Evolutionary conservation across 352 stramenopile species (phyloP).

Genomic region (Pythium volutum): DNA sequence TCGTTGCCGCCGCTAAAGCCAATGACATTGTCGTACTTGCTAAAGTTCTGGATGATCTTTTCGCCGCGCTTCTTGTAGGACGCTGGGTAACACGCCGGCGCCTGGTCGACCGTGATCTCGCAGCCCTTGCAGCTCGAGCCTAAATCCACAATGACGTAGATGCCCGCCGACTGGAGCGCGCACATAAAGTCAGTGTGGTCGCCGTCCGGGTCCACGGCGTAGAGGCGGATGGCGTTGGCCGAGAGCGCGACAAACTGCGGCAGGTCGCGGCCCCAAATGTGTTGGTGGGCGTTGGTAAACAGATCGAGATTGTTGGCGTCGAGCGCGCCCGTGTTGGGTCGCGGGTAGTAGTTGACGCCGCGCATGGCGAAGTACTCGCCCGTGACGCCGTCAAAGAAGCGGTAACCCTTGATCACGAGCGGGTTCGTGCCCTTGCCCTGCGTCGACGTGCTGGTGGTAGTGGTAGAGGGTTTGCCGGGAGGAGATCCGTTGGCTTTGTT

Average conservation of each 20-base stretch:
- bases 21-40: slow-evolving; percentile 82
- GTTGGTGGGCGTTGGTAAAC: slow-evolving; percentile 66
- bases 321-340: slow-evolving; percentile 59
- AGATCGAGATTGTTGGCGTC: slow-evolving; percentile 81
- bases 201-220: slow-evolving; percentile 62
- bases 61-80: slow-evolving; percentile 73
- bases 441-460: no score
- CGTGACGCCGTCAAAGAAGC: slow-evolving; percentile 74
- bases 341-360: slow-evolving; percentile 87
- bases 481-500: neutral
- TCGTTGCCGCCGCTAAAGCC: slow-evolving; percentile 81
- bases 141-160: slow-evolving; percentile 75
- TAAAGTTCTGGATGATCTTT: slow-evolving; percentile 77
- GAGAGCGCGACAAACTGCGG: slow-evolving; percentile 55
- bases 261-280: slow-evolving; percentile 74
- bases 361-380: slow-evolving; percentile 68
- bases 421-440: slow-evolving; percentile 27
- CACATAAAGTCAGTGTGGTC: slow-evolving; percentile 88
- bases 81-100: slow-evolving; percentile 55
- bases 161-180: slow-evolving; percentile 61
- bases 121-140: slow-evolving; percentile 58
- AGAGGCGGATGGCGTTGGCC: slow-evolving; percentile 80
- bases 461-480: no score
- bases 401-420: slow-evolving; percentile 66
- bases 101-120: slow-evolving; percentile 53